phyloP scores from a whole-genome alignment of 2,329 filamentous ascomycete genomes.

The Cladosporium sp. region DNA sequence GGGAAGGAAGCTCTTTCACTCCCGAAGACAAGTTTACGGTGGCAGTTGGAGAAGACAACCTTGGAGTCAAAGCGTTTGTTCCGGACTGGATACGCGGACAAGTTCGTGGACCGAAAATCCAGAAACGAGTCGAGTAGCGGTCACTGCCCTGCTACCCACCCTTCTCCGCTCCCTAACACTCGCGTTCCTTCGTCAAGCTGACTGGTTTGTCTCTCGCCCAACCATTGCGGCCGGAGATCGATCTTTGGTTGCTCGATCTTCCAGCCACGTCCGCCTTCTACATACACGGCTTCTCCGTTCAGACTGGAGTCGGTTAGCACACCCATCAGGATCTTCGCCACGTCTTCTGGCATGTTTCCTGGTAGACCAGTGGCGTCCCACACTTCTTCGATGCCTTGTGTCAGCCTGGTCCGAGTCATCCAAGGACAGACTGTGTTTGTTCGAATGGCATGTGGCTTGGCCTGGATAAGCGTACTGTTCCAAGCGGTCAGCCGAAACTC shows the following conservation, averaged over 20 bases:
- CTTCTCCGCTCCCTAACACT: conserved; percentile 28
- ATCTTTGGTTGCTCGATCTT: conserved; percentile 42
- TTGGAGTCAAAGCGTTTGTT: conserved; percentile 60
- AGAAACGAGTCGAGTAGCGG: conserved; percentile 29
- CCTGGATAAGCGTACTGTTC: conserved; percentile 32
- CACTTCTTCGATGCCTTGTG: conserved; percentile 32
- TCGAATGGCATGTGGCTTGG: conserved; percentile 29
- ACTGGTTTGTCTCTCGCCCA: conserved; percentile 37
- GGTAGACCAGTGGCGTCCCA: conserved; percentile 39
- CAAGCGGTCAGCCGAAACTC: not conserved
- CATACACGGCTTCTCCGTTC: conserved; percentile 40
- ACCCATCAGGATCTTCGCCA: conserved; percentile 37
- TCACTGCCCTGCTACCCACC: conserved; percentile 9
- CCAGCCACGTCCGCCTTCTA: conserved; percentile 42
- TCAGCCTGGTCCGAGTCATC: conserved; percentile 39
- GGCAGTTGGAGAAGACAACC: conserved; percentile 17
- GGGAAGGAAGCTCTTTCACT: conserved; percentile 58
- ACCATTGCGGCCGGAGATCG: conserved; percentile 39
- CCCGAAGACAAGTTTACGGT: conserved; percentile 51
- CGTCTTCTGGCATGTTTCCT: conserved; percentile 37
- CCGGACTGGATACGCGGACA: conserved; percentile 64
- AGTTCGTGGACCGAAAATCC: conserved; percentile 37
- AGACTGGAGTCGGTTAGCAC: conserved; percentile 33
- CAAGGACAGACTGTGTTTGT: conserved; percentile 45
- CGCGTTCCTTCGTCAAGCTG: conserved; percentile 35